A percentile compares a stretch with the other conserved stretches of the same genome.
phyloP scores from a whole-genome alignment of 2,329 filamentous ascomycete species.

The Cytospora leucostoma region DNA sequence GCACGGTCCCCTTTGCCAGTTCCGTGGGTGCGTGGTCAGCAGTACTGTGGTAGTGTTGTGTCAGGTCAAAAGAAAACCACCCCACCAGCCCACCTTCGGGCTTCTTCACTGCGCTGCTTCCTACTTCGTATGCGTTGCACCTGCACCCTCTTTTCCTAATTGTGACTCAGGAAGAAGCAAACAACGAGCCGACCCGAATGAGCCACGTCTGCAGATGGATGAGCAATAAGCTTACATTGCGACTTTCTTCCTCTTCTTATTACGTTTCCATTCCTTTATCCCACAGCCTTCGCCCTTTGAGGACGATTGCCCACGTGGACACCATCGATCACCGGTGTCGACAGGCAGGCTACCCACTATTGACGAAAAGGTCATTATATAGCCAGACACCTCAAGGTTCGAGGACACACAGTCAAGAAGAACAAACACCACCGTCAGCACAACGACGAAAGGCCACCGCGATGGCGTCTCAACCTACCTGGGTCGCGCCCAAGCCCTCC shows the following conservation, averaged over 20 bases:
- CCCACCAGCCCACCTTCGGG: slow-evolving; percentile 9
- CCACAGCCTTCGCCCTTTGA: slow-evolving; percentile 1
- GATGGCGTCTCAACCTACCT: slow-evolving; percentile 25
- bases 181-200: slow-evolving; percentile 10
- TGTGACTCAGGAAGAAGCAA: slow-evolving; percentile 11
- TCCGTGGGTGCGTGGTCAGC: background rate
- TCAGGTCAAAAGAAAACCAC: background rate
- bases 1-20: background rate
- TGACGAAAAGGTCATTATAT: no score
- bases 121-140: no score
- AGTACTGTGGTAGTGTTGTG: no score
- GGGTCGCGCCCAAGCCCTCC: slow-evolving; percentile 23
- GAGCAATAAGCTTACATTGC: slow-evolving; percentile 21
- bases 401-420: no score
- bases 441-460: background rate
- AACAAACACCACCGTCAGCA: background rate
- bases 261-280: slow-evolving; percentile 1
- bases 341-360: no score
- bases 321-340: no score
- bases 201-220: slow-evolving; percentile 18
- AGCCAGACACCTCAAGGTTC: no score
- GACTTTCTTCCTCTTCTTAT: slow-evolving; percentile 1
- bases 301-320: no score
- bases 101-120: background rate
- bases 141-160: slow-evolving; percentile 1